Base-by-base conservation (phyloP, 106 monocot genomes). In the Platanthera zijinensis region DNA sequence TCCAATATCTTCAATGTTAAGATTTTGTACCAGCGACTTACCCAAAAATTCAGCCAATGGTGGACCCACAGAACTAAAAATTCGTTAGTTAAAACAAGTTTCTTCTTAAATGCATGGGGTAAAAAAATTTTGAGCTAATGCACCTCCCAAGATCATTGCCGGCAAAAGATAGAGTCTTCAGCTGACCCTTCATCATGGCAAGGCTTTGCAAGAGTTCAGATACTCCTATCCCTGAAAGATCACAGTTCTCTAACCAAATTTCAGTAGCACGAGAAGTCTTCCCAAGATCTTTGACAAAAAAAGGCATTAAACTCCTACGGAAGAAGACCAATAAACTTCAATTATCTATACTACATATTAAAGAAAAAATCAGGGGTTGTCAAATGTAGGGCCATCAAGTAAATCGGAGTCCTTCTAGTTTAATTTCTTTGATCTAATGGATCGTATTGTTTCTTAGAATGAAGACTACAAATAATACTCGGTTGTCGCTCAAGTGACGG, bases 1-100 rank as follows among this genome's bases (percentile, higher is more conserved):
- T 48, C 87, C 93, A 78, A 92, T 84, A 77, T 83, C 93, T 86
- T 88, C 94, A 84, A 94, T 88, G 75, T 97, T 94, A 71, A 97
- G 84, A 56, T 68, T 73, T 78, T 77, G 86, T 28, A 97, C 72
- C 75, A 57, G 47, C 10, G 89, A 86, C 9, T 56, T 28, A 39
- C 83, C 80, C 64, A 97, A 75, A 50, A 94, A 84, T 74, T 88
- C 85, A 7, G 88, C 87, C 76, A 97, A 74, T 52, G 75, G 48
- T 74, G 64, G 50, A 77, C 83, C 93, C 28, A 97, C 74, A 78
- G 83, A 86, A 80, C 97, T 97, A 86, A 81, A 85, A 80, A 53
- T 25, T 5, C 32, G 32, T 15, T 51, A 72, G 51, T 51, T 51
- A 50, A 28, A 19, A 72, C 51, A 48, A 48, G 48, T 22, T 51